Conservation (phyloP, 1,284 basidiomycete genomes). For the Veloporphyrellus conicus region DNA sequence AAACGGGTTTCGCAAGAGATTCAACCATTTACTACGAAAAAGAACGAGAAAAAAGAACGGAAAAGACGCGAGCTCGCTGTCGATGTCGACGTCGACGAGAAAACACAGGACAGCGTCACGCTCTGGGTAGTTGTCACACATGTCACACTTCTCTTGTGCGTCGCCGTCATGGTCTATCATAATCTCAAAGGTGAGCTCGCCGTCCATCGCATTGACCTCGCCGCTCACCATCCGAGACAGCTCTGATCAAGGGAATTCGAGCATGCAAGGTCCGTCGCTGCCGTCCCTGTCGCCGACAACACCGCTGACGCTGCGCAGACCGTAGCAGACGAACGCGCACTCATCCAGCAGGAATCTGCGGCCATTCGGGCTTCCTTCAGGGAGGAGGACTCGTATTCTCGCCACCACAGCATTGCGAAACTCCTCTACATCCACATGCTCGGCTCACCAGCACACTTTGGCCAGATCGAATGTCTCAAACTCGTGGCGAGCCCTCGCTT, state of each 20-base stretch:
- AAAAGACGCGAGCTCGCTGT: constrained; percentile 15
- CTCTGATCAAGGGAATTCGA: constrained; percentile 91
- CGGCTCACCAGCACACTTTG: constrained; percentile 98
- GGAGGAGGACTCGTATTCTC: constrained; percentile 89
- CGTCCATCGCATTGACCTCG: constrained; percentile 9
- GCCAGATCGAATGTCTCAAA: constrained; percentile 99
- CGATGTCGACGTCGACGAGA: constrained; percentile 17
- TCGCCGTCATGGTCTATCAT: constrained; percentile 68
- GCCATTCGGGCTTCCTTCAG: constrained; percentile 97
- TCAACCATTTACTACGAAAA: constrained; percentile 20
- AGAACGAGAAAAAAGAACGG: background rate
- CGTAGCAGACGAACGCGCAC: constrained; percentile 93
- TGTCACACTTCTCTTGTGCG: constrained; percentile 21
- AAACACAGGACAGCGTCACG: constrained; percentile 19
- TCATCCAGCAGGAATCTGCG: constrained; percentile 98
- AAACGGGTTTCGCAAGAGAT: constrained; percentile 29
- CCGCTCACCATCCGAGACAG: constrained; percentile 41
- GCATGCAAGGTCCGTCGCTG: constrained; percentile 73
- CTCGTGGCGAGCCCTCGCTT: constrained; percentile 98
- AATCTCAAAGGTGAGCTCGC: constrained; percentile 77
- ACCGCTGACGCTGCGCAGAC: constrained; percentile 57
- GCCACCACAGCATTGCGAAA: constrained; percentile 97
- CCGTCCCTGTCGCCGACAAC: constrained; percentile 4
- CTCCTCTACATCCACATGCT: constrained; percentile 99
- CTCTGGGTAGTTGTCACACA: constrained; percentile 18